These are phyloP conservation scores for Collybia nuda DNA, from an alignment of 768 basidiomycete species.

Conservation along the genomic window DNA sequence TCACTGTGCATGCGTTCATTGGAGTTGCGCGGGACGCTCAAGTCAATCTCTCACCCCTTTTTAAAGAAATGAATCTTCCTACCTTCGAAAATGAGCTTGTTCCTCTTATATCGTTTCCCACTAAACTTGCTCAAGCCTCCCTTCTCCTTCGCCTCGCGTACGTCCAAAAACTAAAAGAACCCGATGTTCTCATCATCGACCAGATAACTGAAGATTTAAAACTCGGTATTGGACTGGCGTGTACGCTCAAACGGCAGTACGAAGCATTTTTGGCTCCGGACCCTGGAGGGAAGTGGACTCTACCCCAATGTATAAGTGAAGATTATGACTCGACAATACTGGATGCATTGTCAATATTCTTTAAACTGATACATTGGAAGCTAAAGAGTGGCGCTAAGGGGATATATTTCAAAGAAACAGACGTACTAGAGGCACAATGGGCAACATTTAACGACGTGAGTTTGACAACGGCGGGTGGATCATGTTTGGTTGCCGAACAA, in stretches of 20 bases:
- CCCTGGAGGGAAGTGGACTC: slow-evolving; percentile 81
- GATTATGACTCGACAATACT: slow-evolving; percentile 91
- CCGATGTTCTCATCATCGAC: slow-evolving; percentile 87
- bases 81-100: slow-evolving; percentile 88
- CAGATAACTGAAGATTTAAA: slow-evolving; percentile 94
- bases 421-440: slow-evolving; percentile 97
- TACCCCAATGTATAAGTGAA: slow-evolving; percentile 85
- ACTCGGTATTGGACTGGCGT: slow-evolving; percentile 87
- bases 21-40: slow-evolving; percentile 85
- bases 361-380: slow-evolving; percentile 94
- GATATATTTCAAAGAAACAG: slow-evolving; percentile 97
- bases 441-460: slow-evolving; percentile 93
- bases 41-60: slow-evolving; percentile 71
- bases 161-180: slow-evolving; percentile 84
- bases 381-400: slow-evolving; percentile 89
- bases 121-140: slow-evolving; percentile 88
- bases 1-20: slow-evolving; percentile 85
- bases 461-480: slow-evolving; percentile 83
- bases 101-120: slow-evolving; percentile 94
- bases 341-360: slow-evolving; percentile 86
- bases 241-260: slow-evolving; percentile 94
- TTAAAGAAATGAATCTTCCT: slow-evolving; percentile 88
- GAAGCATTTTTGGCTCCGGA: slow-evolving; percentile 89
- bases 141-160: slow-evolving; percentile 89
- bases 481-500: slow-evolving; percentile 90